phyloP scores from a whole-genome alignment of 257 asterid genomes.

The Dorcoceras hygrometricum region DNA sequence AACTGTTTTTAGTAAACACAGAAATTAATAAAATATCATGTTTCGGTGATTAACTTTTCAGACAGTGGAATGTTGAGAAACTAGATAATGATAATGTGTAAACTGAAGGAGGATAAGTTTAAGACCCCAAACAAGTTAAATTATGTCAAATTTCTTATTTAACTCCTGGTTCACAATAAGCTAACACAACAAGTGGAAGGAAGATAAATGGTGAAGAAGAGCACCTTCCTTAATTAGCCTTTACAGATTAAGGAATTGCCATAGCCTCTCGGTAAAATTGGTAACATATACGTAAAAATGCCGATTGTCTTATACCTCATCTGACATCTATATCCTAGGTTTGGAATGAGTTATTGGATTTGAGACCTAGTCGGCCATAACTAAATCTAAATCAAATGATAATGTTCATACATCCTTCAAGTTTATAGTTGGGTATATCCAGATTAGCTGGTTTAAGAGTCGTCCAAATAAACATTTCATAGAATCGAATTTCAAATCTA shows the following conservation, averaged over 20 bases:
- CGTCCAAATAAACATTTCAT: too few species aligned
- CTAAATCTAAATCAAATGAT: too few species aligned
- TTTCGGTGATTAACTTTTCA: background rate
- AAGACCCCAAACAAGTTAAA: background rate
- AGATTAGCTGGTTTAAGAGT: too few species aligned
- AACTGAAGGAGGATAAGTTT: background rate
- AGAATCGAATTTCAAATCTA: too few species aligned
- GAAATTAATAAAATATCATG: background rate
- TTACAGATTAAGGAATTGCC: slow-evolving; percentile 84
- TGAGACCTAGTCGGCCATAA: too few species aligned
- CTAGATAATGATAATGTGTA: background rate
- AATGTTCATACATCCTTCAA: too few species aligned
- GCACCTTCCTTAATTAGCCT: slow-evolving; percentile 75
- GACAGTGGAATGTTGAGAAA: background rate
- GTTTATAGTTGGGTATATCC: too few species aligned
- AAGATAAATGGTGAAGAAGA: slow-evolving; percentile 14
- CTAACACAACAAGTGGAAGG: background rate
- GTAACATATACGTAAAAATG: too few species aligned
- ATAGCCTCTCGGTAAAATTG: slow-evolving; percentile 83
- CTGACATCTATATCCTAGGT: too few species aligned
- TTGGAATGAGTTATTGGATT: too few species aligned
- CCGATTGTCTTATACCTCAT: too few species aligned
- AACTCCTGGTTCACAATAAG: background rate
- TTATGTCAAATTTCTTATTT: background rate
- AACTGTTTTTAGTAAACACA: background rate